These are phyloP conservation scores for Camellia japonica DNA, from an alignment of 148 eudicot genomes.

Conservation along the genomic window DNA sequence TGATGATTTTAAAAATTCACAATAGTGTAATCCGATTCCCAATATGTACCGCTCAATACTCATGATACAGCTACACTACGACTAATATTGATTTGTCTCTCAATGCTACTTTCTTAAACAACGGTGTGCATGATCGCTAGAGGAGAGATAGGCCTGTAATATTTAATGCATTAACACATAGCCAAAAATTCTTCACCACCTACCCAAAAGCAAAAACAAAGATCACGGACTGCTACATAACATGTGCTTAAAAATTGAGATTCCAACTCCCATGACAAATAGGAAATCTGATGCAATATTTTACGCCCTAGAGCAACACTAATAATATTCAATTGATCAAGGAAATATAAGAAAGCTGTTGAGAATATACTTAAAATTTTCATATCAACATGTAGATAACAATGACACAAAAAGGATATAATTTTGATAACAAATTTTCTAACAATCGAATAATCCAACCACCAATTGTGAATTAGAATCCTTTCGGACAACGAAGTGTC, in stretches of 20 bases:
- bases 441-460: neutral
- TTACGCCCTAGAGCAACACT: neutral
- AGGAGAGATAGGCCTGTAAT: neutral
- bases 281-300: neutral
- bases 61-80: too few relatives aligned
- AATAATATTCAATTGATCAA: constrained; percentile 1
- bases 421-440: neutral
- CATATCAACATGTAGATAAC: neutral
- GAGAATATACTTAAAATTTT: neutral
- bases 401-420: neutral
- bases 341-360: neutral
- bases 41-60: too few relatives aligned
- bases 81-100: too few relatives aligned
- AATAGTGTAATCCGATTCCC: too few relatives aligned
- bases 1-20: too few relatives aligned
- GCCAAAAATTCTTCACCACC: neutral
- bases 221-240: neutral
- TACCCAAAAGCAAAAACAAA: neutral
- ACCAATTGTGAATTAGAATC: neutral
- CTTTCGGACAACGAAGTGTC: too few relatives aligned
- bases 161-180: neutral
- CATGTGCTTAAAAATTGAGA: neutral
- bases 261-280: neutral
- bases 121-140: too few relatives aligned
- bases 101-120: too few relatives aligned